Evolutionary conservation across 2,329 filamentous ascomycete species (phyloP).

Genomic region (Fusarium tjaetaba): DNA sequence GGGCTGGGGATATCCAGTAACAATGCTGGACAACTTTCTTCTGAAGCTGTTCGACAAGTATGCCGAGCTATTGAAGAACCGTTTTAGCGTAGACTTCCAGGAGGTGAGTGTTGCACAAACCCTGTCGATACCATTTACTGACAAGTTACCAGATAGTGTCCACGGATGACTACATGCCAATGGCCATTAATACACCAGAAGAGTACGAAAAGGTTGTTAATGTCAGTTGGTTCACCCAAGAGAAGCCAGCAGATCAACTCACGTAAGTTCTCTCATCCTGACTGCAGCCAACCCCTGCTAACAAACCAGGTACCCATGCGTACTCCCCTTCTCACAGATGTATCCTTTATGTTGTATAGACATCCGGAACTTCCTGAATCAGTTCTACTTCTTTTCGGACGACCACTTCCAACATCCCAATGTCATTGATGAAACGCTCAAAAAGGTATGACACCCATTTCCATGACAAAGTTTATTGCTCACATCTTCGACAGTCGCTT

Average conservation of each 20-base stretch:
- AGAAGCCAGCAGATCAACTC: constrained; percentile 79
- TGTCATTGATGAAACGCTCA: constrained; percentile 90
- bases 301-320: constrained; percentile 79
- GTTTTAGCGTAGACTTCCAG: constrained; percentile 95
- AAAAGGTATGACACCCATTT: constrained; percentile 63
- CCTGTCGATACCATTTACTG: neutral
- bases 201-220: constrained; percentile 97
- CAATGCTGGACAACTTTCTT: constrained; percentile 82
- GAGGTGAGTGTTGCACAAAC: constrained; percentile 65
- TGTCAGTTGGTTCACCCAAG: constrained; percentile 94
- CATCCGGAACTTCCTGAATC: constrained; percentile 95
- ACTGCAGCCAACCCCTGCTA: neutral
- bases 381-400: constrained; percentile 97
- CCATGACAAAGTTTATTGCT: neutral
- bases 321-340: constrained; percentile 99
- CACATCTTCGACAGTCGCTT: constrained; percentile 71
- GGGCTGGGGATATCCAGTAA: constrained; percentile 90
- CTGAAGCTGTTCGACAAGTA: constrained; percentile 95
- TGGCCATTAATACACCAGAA: constrained; percentile 90
- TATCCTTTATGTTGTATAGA: constrained; percentile 98
- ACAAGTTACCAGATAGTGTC: constrained; percentile 66
- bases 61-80: constrained; percentile 85
- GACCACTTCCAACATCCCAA: constrained; percentile 93
- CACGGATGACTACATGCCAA: constrained; percentile 99
- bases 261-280: constrained; percentile 61